Percentiles rank a stretch among this genome's conserved stretches.
These are phyloP conservation scores for Gossypium longicalyx DNA, from an alignment of 345 rosid species.

Conservation along the genomic window DNA sequence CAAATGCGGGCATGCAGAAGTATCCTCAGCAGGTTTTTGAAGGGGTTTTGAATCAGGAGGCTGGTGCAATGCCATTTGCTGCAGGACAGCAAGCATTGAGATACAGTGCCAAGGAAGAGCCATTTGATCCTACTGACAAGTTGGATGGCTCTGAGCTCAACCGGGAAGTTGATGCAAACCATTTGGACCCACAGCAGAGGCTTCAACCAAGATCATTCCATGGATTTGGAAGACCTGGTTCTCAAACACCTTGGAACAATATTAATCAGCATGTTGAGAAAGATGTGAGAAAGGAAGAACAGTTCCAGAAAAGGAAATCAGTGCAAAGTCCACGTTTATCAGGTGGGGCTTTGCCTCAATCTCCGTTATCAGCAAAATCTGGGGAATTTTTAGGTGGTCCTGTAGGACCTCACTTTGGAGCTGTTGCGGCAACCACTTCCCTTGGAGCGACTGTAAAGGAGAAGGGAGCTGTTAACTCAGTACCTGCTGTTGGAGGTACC, in stretches of 20 bases:
- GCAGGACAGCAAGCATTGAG: constrained; percentile 60
- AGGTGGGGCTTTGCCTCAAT: constrained; percentile 72
- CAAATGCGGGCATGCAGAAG: constrained; percentile 55
- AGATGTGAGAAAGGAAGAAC: constrained; percentile 76
- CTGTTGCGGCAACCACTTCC: constrained; percentile 37
- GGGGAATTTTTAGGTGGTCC: constrained; percentile 95
- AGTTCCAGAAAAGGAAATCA: constrained; percentile 60
- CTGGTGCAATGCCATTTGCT: constrained; percentile 47
- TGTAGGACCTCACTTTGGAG: constrained; percentile 75
- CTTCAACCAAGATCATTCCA: constrained; percentile 58
- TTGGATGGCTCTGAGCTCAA: constrained; percentile 45
- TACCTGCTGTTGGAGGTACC: constrained; percentile 59
- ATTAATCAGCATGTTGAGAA: constrained; percentile 57
- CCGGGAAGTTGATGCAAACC: constrained; percentile 55
- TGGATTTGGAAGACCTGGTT: constrained; percentile 46
- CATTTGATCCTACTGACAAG: constrained; percentile 55
- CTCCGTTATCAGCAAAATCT: constrained; percentile 92
- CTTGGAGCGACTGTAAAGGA: constrained; percentile 73
- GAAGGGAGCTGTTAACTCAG: constrained; percentile 57
- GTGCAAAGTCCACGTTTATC: constrained; percentile 88
- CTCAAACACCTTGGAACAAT: constrained; percentile 71
- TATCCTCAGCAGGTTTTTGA: constrained; percentile 67
- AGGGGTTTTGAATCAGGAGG: constrained; percentile 63
- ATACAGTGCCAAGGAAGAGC: constrained; percentile 69
- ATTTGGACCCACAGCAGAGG: constrained; percentile 52